These are phyloP conservation scores for Solanum etuberosum DNA, from an alignment of 257 asterid species.

Conservation along the genomic window DNA sequence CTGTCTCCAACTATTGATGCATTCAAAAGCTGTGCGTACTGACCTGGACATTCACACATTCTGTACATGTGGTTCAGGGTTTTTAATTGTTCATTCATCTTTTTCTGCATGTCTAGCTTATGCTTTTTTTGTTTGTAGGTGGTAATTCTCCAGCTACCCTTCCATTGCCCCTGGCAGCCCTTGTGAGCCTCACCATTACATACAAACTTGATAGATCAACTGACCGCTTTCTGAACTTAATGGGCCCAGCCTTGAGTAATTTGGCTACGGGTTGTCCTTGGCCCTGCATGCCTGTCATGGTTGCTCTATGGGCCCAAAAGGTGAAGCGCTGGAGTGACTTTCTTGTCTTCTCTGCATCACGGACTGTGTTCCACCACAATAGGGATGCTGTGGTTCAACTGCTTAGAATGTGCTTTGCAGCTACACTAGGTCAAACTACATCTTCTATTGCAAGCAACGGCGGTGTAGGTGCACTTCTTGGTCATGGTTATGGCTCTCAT, in stretches of 20 bases:
- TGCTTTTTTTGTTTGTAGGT: slow-evolving; percentile 32
- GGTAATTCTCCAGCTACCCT: slow-evolving; percentile 63
- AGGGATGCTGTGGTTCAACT: slow-evolving; percentile 85
- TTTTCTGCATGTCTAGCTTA: neutral
- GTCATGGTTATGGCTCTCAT: slow-evolving; percentile 94
- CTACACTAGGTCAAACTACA: slow-evolving; percentile 60
- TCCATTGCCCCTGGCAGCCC: slow-evolving; percentile 85
- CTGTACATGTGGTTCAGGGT: neutral
- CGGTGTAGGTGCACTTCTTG: slow-evolving; percentile 87
- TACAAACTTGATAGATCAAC: slow-evolving; percentile 62
- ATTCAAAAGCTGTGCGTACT: neutral
- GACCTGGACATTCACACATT: neutral
- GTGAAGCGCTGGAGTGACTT: slow-evolving; percentile 92
- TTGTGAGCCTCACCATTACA: slow-evolving; percentile 92
- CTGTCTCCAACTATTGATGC: neutral
- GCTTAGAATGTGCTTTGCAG: slow-evolving; percentile 67
- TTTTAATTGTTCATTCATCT: neutral
- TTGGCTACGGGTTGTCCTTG: slow-evolving; percentile 87
- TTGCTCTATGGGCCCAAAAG: slow-evolving; percentile 86
- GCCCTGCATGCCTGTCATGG: slow-evolving; percentile 90
- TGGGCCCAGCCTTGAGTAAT: slow-evolving; percentile 61
- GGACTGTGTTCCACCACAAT: slow-evolving; percentile 79
- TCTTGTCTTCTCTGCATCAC: slow-evolving; percentile 74
- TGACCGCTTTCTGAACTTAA: slow-evolving; percentile 51
- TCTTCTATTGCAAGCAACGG: slow-evolving; percentile 45